phyloP scores from a whole-genome alignment of 2,329 filamentous ascomycete genomes.

The Colletotrichum lentis region DNA sequence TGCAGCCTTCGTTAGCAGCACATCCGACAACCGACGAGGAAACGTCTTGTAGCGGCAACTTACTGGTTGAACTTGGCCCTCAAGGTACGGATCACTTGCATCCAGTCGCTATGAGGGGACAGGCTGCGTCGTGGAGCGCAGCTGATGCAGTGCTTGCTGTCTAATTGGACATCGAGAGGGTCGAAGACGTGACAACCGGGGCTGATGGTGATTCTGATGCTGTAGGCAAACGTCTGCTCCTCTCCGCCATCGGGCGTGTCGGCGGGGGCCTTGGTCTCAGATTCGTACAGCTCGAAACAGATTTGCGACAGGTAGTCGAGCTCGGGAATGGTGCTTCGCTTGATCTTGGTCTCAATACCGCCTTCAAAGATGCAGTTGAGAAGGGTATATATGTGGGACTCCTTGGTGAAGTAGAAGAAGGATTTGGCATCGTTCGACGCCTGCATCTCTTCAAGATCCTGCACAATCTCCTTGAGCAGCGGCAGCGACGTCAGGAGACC shows the following conservation, averaged over 20 bases:
- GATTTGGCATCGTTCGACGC: constrained; percentile 92
- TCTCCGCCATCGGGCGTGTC: constrained; percentile 58
- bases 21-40: constrained; percentile 1
- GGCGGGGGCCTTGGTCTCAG: constrained; percentile 71
- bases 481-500: constrained; percentile 92
- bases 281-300: constrained; percentile 97
- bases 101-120: constrained; percentile 93
- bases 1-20: constrained; percentile 43
- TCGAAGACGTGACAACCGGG: constrained; percentile 97
- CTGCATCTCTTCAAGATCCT: constrained; percentile 96
- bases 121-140: constrained; percentile 89
- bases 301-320: constrained; percentile 98
- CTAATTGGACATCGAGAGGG: constrained; percentile 93
- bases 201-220: constrained; percentile 93
- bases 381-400: constrained; percentile 97
- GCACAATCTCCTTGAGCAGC: constrained; percentile 93
- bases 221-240: constrained; percentile 85
- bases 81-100: constrained; percentile 93
- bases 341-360: constrained; percentile 95
- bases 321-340: constrained; percentile 92
- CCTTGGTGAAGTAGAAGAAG: constrained; percentile 99
- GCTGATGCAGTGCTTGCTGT: constrained; percentile 95
- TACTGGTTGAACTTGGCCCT: constrained; percentile 95
- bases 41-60: constrained; percentile 48
- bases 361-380: constrained; percentile 98